Base-by-base conservation (phyloP, 2,329 filamentous ascomycete species). In the Lecanicillium sp. region DNA sequence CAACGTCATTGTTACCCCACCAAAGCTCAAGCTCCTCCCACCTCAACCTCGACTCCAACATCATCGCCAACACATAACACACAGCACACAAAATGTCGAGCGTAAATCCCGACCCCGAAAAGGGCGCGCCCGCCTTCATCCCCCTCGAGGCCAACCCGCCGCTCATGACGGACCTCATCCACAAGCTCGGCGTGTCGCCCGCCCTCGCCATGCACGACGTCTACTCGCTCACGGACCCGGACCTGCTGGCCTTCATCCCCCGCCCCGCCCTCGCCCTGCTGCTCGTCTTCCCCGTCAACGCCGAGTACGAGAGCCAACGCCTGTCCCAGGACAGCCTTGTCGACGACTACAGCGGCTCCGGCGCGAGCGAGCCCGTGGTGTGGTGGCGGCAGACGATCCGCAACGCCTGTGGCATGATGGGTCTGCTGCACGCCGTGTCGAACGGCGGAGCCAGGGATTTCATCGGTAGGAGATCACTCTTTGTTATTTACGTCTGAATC, bases 351-450 rank as follows among this genome's bases (percentile, higher is more conserved):
- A 62, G 65, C 0, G 86, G 84, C 36, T 74, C 72, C 15, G 90
- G 90, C 1, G 68, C 76, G 1, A 61, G 60, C 0, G 88, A 96
- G 61, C 84, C 87, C 5, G 87, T 96, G 0, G 61, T 95, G 7
- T 98, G 91, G 93, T 97, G 90, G 75, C 86, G 81, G 57, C 91
- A 97, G 71, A 97, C 90, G 0, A 96, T 97, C 58, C 79, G 86
- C 52, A 95, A 97, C 63, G 89, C 91, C 1, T 97, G 91, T 65
- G 91, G 91, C 0, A 70, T 95, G 37, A 95, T 96, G 72, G 93
- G 87, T 0, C 68, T 97, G 23, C 65, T 97, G 38, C 93, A 97
- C 63, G 86, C 84, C 15, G 79, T 88, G 0, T 76, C 77, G 38
- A 98, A 97, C 65, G 90, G 90, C 0, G 74, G 76, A 1, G 84